Conservation (phyloP, 306 rosid species). For the Sicyos edulis region DNA sequence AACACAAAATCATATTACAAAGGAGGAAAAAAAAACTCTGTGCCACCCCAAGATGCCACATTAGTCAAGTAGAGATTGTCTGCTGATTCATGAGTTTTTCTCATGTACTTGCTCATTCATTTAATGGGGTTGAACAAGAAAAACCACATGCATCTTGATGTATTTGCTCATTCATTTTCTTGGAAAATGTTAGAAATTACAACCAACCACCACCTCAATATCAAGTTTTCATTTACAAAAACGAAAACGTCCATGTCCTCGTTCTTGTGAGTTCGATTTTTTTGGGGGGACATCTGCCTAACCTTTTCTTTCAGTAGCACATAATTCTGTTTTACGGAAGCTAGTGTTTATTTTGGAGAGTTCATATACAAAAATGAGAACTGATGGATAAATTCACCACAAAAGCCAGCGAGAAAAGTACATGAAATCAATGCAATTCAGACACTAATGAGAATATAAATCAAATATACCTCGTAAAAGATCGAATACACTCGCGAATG, state of each 20-base stretch:
- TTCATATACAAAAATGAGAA: background rate
- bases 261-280: background rate
- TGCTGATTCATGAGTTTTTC: no score
- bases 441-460: background rate
- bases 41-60: no score
- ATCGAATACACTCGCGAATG: conserved; percentile 53
- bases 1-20: no score
- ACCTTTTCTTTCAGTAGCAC: background rate
- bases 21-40: no score
- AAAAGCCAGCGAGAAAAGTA: background rate
- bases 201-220: background rate
- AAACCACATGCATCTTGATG: background rate
- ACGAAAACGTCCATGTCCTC: background rate
- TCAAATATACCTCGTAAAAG: conserved; percentile 56
- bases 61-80: no score
- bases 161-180: conserved; percentile 1
- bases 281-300: background rate
- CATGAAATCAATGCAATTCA: background rate
- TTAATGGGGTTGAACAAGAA: background rate
- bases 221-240: background rate
- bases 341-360: background rate
- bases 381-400: background rate
- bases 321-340: background rate
- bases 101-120: background rate
- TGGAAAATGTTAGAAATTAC: background rate